Base-by-base conservation (phyloP, 2,329 filamentous ascomycete species). In the Phyllosticta paracitricarpa region DNA sequence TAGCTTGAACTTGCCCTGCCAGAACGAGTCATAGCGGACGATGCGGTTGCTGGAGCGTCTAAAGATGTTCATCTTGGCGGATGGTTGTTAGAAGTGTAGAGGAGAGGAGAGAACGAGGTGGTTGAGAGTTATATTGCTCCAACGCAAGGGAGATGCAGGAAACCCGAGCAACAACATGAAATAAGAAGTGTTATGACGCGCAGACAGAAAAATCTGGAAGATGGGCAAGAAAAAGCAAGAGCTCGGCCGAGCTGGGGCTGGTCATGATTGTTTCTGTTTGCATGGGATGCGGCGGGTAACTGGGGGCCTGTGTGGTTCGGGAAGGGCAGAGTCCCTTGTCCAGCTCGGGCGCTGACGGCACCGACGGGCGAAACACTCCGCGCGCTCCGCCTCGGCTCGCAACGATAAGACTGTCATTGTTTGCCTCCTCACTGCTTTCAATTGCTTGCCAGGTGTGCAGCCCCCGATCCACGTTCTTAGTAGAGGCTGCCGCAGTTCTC, bases 31-130 rank as follows among this genome's bases (percentile, higher is more conserved):
- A 52, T 25, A 28, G 56, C 55, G 60, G 8, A 54, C 56, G 8
- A 58, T 51, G 56, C 60, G 60, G 33, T 58, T n/a, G 10, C 24
- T 33, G 9, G 60, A 62, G 51, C 60, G 60, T 8, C 54, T 54
- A 19, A 57, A 54, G 30, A 61, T 48, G 22, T 28, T 40, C 59
- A 57, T 61, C 54, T 22, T 19, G 59, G 25, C 22, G 58, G 7
- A n/a, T 25, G 17, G 24, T 6, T n/a, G 7, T 24, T 19, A 4
- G 17, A 17, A 19, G 30, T 5, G 28, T 51, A 14, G 40, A 30
- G n/a, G n/a, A 9, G 53, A 56, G 19, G n/a, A 52, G 28, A 40
- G 33, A n/a, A 24, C 40, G 26, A 22, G 10, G 25, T 25, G n/a
- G 6, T 48, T 48, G 40, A 48, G 40, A n/a, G 7, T 48, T n/a